A percentile compares a stretch with the other conserved stretches of the same genome.
Conservation (phyloP, 2,329 filamentous ascomycete species). For the Pezicula radicicola region DNA sequence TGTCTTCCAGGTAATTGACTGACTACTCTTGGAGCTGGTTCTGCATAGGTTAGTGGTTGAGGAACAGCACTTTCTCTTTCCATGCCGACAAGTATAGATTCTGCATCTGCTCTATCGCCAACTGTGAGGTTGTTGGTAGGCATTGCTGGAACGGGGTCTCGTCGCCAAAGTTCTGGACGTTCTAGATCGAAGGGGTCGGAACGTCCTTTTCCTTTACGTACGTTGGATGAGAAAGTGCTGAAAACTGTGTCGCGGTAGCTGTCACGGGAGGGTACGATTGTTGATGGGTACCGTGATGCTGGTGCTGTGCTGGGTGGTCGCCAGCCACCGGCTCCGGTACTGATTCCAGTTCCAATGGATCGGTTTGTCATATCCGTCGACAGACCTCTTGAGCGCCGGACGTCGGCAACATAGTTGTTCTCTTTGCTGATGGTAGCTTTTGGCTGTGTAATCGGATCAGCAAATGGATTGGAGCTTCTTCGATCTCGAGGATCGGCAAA, state of each 20-base stretch:
- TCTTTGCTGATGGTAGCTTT: conserved; percentile 26
- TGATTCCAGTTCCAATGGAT: conserved; percentile 19
- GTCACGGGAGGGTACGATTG: conserved; percentile 25
- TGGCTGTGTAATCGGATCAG: conserved; percentile 21
- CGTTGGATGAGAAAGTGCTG: conserved; percentile 35
- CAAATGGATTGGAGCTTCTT: conserved; percentile 7
- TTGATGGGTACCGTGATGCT: conserved; percentile 24
- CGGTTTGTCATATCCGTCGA: conserved; percentile 29
- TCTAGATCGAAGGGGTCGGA: conserved; percentile 67
- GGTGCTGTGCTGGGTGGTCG: conserved; percentile 13
- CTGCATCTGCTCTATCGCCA: not conserved
- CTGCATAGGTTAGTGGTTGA: conserved; percentile 3
- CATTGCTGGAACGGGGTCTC: not conserved
- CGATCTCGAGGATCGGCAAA: conserved; percentile 9
- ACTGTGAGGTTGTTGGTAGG: not conserved
- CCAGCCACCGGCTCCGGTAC: conserved; percentile 21
- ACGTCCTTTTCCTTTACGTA: conserved; percentile 52
- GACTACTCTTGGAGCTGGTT: not conserved
- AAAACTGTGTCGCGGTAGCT: conserved; percentile 37
- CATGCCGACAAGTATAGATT: not conserved
- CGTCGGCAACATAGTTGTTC: conserved; percentile 43
- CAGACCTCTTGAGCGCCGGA: conserved; percentile 46
- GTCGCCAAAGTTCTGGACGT: conserved; percentile 40
- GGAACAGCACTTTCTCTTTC: not conserved
- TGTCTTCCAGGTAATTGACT: not conserved